Evolutionary conservation across 768 basidiomycete genomes (phyloP).

Genomic region (Cystobasidium tubakii): DNA sequence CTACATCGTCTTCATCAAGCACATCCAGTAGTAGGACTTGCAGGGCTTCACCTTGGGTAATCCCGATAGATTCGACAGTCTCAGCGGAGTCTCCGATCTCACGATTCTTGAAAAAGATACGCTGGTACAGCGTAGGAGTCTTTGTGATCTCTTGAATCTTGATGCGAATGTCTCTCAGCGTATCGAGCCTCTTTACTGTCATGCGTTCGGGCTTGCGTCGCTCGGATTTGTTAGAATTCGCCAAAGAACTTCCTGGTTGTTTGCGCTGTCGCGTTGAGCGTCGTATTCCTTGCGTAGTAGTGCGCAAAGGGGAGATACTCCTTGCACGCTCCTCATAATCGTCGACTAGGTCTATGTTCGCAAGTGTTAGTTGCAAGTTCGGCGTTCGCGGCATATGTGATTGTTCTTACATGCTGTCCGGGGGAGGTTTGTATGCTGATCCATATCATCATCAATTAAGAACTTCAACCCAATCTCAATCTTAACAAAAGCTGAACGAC

Average conservation of each 20-base stretch:
- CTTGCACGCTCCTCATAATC: neutral
- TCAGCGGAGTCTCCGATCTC: slow-evolving; percentile 21
- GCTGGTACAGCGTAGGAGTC: slow-evolving; percentile 14
- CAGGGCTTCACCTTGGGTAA: slow-evolving; percentile 5
- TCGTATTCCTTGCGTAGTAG: neutral
- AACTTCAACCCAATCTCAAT: neutral
- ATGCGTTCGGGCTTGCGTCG: neutral
- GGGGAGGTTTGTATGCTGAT: neutral
- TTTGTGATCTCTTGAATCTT: neutral
- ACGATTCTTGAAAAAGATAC: slow-evolving; percentile 16
- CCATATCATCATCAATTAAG: slow-evolving; percentile 5
- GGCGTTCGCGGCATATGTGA: neutral
- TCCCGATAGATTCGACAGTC: slow-evolving; percentile 29
- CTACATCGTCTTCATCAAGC: slow-evolving; percentile 8
- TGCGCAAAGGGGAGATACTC: neutral
- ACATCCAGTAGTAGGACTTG: slow-evolving; percentile 2
- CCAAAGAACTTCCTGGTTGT: neutral
- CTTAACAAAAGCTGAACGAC: neutral
- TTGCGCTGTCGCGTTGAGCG: neutral
- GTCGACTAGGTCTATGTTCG: neutral
- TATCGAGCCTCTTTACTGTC: neutral
- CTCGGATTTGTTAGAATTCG: neutral
- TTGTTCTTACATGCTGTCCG: neutral
- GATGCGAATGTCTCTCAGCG: slow-evolving; percentile 17
- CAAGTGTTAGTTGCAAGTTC: too few species aligned